Base-by-base conservation (phyloP, 83 land plant species). In the Picea engelmannii region DNA sequence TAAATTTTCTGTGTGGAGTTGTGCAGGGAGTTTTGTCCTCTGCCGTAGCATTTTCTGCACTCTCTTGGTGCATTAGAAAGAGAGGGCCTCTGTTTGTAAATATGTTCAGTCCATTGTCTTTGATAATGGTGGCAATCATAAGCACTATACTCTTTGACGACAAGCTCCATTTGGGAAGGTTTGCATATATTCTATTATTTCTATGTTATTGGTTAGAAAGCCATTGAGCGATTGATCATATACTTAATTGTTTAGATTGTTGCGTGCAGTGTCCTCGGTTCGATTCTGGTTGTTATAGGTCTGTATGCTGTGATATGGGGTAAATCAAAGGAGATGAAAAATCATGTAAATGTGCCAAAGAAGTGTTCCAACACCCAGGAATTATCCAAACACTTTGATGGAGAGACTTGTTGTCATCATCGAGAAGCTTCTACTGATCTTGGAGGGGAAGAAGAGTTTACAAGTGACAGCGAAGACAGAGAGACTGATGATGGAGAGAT, bases 301-400 rank as follows among this genome's bases (percentile, higher is more conserved):
- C 81, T 91, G 21, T 91, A 91, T 78, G 65, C 86, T 25, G 87
- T 91, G 55, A 82, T 91, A 40, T 89, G 93, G 91, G 91, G 91
- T 2, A 89, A 91, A 78, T 84, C 82, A 80, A 82, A 75, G 61
- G 91, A 89, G 38, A 20, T 4, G 8, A 18, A 76, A 55, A 55
- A 55, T 23, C 1, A 24, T 24, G 25, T 25, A 0, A 76, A 58
- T 24, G 21, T 25, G 0, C 62, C 35, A 76, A 55, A 55, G 58
- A 55, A 16, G 31, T 62, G 25, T 76, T 55, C 62, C 38, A 58
- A 13, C 58, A 61, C 61, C 7, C 35, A 21, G 0, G 77, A 74
- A 1, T 21, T 74, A 15, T 49, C 77, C 27, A 8, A 25, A 40
- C 4, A 24, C 62, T 4, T 35, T 12, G 11, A 55, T 55, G 59